These are phyloP conservation scores for Candida anglica DNA, from an alignment of 805 yeast genomes.

Conservation along the genomic window DNA sequence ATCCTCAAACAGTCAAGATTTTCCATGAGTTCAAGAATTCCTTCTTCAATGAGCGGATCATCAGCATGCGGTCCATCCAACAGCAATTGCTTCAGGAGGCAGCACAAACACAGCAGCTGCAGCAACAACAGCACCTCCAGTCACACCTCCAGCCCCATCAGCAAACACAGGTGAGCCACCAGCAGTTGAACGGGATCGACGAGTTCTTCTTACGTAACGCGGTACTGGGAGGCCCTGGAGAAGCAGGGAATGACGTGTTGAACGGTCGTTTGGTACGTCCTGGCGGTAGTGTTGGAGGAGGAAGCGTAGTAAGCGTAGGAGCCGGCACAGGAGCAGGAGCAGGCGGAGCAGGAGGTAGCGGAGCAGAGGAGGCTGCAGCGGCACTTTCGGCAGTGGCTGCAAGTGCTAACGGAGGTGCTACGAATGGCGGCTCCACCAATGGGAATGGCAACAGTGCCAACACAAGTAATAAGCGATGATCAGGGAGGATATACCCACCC, in stretches of 20 bases:
- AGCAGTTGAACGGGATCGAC: constrained; percentile 15
- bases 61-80: constrained; percentile 21
- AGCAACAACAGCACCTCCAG: constrained; percentile 6
- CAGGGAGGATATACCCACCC: no score
- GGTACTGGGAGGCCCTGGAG: no score
- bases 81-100: constrained; percentile 9
- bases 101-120: constrained; percentile 6
- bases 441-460: no score
- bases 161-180: no score
- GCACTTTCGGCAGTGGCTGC: constrained; percentile 2
- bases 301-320: no score
- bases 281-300: no score
- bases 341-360: neutral
- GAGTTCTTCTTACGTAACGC: constrained; percentile 18
- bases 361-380: neutral
- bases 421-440: constrained; percentile 5
- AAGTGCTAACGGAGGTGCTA: neutral
- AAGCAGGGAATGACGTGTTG: constrained; percentile 1
- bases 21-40: constrained; percentile 42
- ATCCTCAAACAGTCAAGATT: constrained; percentile 39
- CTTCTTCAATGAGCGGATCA: constrained; percentile 37
- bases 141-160: constrained; percentile 5
- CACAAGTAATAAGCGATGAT: no score
- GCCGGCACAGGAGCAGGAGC: constrained; percentile 2
- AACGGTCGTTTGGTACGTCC: constrained; percentile 2